Evolutionary conservation across 2,329 filamentous ascomycete genomes (phyloP), one percentile per base, ranked within the genome.

Genomic region (Paecilomyces sp.): DNA sequence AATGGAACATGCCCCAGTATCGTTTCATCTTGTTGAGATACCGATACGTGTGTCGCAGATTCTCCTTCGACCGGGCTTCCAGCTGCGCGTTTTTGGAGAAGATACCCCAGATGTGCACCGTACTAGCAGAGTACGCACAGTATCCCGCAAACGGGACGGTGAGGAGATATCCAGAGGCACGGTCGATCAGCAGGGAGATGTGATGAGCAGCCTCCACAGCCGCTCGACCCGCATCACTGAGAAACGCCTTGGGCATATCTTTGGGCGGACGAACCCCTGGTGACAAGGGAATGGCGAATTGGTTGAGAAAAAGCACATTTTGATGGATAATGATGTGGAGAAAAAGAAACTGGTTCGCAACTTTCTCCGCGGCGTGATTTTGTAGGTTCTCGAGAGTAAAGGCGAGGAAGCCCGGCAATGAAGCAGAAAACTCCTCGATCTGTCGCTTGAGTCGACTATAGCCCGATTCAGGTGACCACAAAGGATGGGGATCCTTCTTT

Each of bases 1-100:
- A 97, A 72, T 96, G 91, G 71, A 97, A 97, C 89, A 97, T 96
- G 61, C 93, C 94, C 94, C 94, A 99, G 69, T 94, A 92, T 61
- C 90, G 90, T 80, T 96, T 97, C 90, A 97, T 96, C 75, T 91
- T 94, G 58, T 89, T 88, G 53, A 99, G 78, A 68, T 94, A 97
- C 69, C 89, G 90, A 67, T 97, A 89, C 65, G 96, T 97, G 64
- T 88, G 90, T 0, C 89, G 87, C 15, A 97, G 80, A 68, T 96
- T 92, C 64, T 87, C 86, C 76, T 95, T 96, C 8, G 91, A 91
- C 8, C 85, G 84, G 12, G 84, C 83, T 72, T 96, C 90, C 56
- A 95, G 82, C 11, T 85, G 79, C 13, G 86, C 79, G 64, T 95
- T 92, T 63, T 91, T 90, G 3, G 91, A 94, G 71, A 96, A 95